Evolutionary conservation across 345 rosid species (phyloP).

Genomic region (Rhodamnia argentea): DNA sequence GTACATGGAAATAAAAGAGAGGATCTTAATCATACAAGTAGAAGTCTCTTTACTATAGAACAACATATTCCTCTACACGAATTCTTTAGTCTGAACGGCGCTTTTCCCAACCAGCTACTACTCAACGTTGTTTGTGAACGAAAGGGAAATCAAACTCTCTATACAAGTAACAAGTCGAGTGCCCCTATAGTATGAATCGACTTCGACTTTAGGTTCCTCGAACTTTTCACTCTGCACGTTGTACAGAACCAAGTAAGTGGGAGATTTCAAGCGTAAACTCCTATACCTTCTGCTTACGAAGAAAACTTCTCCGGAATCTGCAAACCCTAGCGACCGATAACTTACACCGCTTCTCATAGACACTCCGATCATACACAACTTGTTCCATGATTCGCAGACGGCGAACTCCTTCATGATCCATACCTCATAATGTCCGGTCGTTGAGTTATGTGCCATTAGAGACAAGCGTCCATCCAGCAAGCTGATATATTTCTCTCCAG

Average conservation of each 20-base stretch:
- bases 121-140: neutral
- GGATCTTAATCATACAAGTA: neutral
- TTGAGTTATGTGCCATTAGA: neutral
- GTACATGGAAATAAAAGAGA: neutral
- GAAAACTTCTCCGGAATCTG: neutral
- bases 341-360: accelerated
- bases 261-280: neutral
- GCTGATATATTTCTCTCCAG: neutral
- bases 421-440: neutral
- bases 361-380: neutral
- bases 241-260: neutral
- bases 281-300: accelerated
- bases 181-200: neutral
- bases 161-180: neutral
- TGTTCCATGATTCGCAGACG: neutral
- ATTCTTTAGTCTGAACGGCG: neutral
- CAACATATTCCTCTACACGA: neutral
- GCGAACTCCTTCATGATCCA: neutral
- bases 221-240: neutral
- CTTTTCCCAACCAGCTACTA: neutral
- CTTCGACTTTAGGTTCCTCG: neutral
- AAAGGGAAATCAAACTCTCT: neutral
- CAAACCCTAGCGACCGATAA: neutral
- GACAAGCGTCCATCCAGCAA: neutral
- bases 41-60: neutral